Percentiles rank a stretch among this genome's conserved stretches.
These are phyloP conservation scores for Postia placenta DNA, from an alignment of 768 basidiomycete genomes.

Conservation along the genomic window DNA sequence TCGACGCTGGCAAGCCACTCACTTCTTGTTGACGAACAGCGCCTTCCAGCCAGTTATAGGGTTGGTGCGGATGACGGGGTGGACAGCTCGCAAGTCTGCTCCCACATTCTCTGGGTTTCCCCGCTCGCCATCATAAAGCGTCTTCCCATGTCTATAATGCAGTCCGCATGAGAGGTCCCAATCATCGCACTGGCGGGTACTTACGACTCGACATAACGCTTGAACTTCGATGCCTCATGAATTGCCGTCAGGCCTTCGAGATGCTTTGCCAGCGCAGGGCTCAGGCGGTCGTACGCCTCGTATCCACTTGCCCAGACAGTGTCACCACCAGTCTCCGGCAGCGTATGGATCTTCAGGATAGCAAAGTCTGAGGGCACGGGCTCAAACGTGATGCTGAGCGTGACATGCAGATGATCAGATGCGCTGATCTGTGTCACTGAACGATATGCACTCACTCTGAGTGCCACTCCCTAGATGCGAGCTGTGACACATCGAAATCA, in stretches of 20 bases:
- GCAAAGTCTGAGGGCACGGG: conserved; percentile 55
- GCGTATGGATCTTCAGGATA: conserved; percentile 31
- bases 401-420: conserved; percentile 12
- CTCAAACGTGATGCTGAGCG: conserved; percentile 59
- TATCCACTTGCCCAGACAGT: conserved; percentile 41
- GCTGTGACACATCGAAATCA: not conserved
- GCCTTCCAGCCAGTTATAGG: conserved; percentile 57
- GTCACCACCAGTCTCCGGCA: conserved; percentile 27
- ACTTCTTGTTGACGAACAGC: conserved; percentile 45
- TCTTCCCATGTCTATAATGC: conserved; percentile 26
- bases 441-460: not conserved
- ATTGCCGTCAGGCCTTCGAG: conserved; percentile 54
- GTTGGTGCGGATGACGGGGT: conserved; percentile 51
- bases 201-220: conserved; percentile 13
- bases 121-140: conserved; percentile 32
- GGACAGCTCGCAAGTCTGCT: conserved; percentile 40
- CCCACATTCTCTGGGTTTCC: conserved; percentile 52
- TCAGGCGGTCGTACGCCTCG: conserved; percentile 60
- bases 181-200: conserved; percentile 9
- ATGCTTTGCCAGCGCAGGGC: conserved; percentile 45
- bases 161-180: not conserved
- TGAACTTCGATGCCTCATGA: conserved; percentile 41
- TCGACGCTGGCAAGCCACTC: too few relatives aligned
- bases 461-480: not conserved
- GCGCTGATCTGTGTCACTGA: not conserved